A percentile compares a stretch with the other conserved stretches of the same genome.
Evolutionary conservation across 2,329 filamentous ascomycete genomes (phyloP).

Genomic region (Tolypocladium guangdongense): DNA sequence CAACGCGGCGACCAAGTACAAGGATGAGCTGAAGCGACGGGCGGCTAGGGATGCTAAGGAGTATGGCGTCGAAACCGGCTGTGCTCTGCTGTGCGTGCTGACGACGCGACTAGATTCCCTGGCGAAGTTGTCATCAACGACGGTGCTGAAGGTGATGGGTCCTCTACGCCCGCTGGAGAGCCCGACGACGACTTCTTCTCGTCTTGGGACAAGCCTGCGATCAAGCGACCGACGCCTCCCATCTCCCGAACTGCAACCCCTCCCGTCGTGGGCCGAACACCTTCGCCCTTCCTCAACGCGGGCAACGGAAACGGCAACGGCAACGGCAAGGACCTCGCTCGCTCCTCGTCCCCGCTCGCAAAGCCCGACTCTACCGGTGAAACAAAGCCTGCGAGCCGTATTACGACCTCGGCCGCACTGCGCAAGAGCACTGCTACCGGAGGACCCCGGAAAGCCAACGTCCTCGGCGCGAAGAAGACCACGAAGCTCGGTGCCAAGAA

Average conservation of each 20-base stretch:
- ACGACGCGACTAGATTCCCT: constrained; percentile 52
- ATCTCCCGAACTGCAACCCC: constrained; percentile 84
- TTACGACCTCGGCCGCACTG: constrained; percentile 69
- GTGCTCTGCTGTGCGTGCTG: constrained; percentile 8
- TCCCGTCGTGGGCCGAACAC: constrained; percentile 65
- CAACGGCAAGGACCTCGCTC: constrained; percentile 60
- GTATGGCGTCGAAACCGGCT: constrained; percentile 39
- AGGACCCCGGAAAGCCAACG: constrained; percentile 68
- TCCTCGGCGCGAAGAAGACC: constrained; percentile 76
- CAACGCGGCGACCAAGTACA: constrained; percentile 90
- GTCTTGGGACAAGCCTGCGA: constrained; percentile 94
- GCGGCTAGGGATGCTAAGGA: constrained; percentile 74
- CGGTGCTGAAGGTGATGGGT: constrained; percentile 51
- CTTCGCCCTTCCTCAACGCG: constrained; percentile 82
- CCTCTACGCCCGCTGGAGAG: constrained; percentile 70
- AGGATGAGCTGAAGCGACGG: constrained; percentile 85
- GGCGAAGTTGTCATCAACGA: constrained; percentile 80
- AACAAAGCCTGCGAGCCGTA: constrained; percentile 53
- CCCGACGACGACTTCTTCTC: constrained; percentile 96
- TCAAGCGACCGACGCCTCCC: constrained; percentile 92
- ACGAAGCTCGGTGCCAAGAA: constrained; percentile 91
- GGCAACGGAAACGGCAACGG: constrained; percentile 44
- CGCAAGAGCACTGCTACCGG: constrained; percentile 58
- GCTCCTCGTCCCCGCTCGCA: constrained; percentile 73
- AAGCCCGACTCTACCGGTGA: constrained; percentile 46